Evolutionary conservation across 257 asterid species (phyloP).

Genomic region (Salvia miltiorrhiza): DNA sequence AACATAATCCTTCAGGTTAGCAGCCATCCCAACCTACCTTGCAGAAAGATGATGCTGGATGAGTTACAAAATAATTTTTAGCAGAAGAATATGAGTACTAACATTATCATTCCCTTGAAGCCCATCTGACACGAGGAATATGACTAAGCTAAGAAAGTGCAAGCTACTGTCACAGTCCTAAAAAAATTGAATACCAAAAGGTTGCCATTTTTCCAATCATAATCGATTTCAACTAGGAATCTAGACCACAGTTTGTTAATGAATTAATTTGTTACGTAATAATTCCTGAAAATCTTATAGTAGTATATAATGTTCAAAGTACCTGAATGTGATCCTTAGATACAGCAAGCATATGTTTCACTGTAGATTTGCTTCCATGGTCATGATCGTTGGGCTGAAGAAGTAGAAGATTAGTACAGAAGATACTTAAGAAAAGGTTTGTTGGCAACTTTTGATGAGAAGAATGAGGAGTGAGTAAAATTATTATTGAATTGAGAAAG

Average conservation of each 20-base stretch:
- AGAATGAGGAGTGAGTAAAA: not conserved
- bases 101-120: not conserved
- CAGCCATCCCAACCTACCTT: conserved; percentile 83
- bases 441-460: not conserved
- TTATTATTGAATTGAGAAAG: not conserved
- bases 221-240: not conserved
- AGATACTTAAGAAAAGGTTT: not conserved
- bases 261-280: not conserved
- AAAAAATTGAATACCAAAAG: not conserved
- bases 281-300: not conserved
- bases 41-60: not conserved
- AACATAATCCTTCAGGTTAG: conserved; percentile 71
- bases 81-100: not conserved
- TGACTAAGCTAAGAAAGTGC: not conserved
- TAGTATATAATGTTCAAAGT: not conserved
- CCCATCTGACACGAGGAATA: not conserved
- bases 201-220: not conserved
- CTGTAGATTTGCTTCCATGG: conserved; percentile 54
- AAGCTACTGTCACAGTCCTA: not conserved
- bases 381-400: conserved; percentile 84
- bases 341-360: conserved; percentile 58
- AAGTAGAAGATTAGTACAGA: conserved; percentile 9
- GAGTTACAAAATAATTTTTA: not conserved
- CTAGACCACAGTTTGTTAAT: not conserved
- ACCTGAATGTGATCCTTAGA: conserved; percentile 94